Conservation (phyloP, 169 alveolate species). For the Miamiensis avidus region DNA sequence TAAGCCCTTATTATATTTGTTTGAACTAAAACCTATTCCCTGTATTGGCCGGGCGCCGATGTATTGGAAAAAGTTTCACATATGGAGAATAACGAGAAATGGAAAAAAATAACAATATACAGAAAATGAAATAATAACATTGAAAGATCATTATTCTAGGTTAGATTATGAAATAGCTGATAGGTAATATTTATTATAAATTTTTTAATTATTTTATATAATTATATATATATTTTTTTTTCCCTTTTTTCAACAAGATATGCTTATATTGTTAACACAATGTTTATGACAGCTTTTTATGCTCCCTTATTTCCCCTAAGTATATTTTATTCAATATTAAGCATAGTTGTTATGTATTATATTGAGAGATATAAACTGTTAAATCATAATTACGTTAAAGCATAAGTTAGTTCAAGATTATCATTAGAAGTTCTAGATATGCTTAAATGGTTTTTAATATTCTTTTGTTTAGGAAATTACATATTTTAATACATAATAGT, state of each 20-base stretch:
- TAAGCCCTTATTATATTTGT: neutral
- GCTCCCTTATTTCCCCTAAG: conserved; percentile 5
- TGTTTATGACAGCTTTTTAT: conserved; percentile 28
- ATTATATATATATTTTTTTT: too few relatives aligned
- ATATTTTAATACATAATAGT: neutral
- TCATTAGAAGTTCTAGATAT: neutral
- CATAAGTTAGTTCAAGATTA: neutral
- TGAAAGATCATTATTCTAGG: neutral
- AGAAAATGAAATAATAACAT: neutral
- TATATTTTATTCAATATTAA: neutral
- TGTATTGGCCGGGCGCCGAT: neutral
- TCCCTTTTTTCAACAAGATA: conserved; percentile 4
- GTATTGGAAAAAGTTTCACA: too few relatives aligned
- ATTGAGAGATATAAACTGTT: conserved; percentile 11
- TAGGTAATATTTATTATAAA: neutral
- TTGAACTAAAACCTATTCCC: neutral
- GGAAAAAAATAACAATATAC: too few relatives aligned
- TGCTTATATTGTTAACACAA: conserved; percentile 3
- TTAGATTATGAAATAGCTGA: neutral
- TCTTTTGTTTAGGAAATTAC: neutral
- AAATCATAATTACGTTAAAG: neutral
- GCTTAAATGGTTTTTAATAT: conserved; percentile 2
- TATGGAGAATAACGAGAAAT: too few relatives aligned
- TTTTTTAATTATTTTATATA: too few relatives aligned
- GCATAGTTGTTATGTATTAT: neutral